Conservation (phyloP, 495 filamentous ascomycete species). For the Massariosphaeria phaeospora region DNA sequence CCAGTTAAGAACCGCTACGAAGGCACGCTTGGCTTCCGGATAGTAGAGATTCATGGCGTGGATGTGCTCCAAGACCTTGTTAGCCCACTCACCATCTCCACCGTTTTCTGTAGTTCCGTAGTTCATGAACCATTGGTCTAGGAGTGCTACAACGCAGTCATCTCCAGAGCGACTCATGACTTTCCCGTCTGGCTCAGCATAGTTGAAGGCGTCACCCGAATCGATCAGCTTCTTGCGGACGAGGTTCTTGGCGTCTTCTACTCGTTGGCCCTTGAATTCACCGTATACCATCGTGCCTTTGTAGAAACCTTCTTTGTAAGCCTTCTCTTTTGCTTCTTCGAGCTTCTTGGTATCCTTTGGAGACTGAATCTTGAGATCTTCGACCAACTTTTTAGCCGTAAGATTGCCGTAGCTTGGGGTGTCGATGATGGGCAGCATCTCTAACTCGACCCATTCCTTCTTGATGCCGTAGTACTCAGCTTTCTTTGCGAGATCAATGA, state of each 20-base stretch:
- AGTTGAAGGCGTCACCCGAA: conserved; percentile 76
- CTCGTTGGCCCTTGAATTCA: conserved; percentile 81
- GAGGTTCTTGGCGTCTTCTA: conserved; percentile 79
- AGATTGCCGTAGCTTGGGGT: conserved; percentile 86
- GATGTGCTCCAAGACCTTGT: conserved; percentile 67
- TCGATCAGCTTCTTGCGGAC: conserved; percentile 76
- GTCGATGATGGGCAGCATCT: conserved; percentile 81
- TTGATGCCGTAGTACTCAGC: conserved; percentile 95
- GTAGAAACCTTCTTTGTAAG: conserved; percentile 98
- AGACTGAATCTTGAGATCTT: conserved; percentile 92
- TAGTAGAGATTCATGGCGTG: conserved; percentile 73
- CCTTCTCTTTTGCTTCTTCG: conserved; percentile 88
- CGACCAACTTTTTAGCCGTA: conserved; percentile 74
- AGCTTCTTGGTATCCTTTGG: conserved; percentile 90
- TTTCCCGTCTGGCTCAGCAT: conserved; percentile 84
- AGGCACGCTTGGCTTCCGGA: conserved; percentile 73
- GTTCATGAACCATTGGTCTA: conserved; percentile 96
- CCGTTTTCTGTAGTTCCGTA: conserved; percentile 68
- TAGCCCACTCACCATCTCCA: conserved; percentile 64
- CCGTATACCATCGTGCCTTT: conserved; percentile 87
- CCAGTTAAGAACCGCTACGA: conserved; percentile 82
- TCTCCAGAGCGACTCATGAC: conserved; percentile 84
- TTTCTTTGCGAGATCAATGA: conserved; percentile 87
- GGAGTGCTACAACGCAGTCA: conserved; percentile 83
- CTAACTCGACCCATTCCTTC: conserved; percentile 86